Base-by-base conservation (phyloP, 73 alveolate genomes). In the Paraurostyla sp. region DNA sequence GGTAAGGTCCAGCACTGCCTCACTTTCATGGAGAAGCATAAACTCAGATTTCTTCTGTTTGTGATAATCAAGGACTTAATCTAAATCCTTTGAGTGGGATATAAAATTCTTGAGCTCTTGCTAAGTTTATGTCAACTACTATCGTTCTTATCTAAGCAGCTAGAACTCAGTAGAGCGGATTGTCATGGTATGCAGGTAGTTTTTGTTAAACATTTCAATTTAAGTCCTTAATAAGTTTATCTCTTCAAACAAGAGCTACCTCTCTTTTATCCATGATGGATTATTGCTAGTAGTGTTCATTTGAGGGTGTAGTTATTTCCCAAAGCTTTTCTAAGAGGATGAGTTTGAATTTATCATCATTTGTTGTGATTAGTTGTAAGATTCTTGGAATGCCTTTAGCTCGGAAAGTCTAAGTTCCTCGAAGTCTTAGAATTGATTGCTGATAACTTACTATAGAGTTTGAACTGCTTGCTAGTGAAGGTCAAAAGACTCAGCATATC, bases 401-500 rank as follows among this genome's bases (percentile, higher is more conserved):
- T 65, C 82, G 4, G 42, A 16, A 22, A 65, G 46, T 40, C 82
- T 65, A 0, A 65, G 38, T 15, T 65, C 41, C 32, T 65, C 82
- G 41, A 65, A 65, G 18, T 65, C 82, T 30, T 38, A 33, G 58
- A 65, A 65, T 38, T 65, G 41, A 65, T 65, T 65, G 25, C 82
- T 65, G 38, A 65, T 65, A 15, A 65, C 16, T 22, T 65, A 40
- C 36, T 65, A 38, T 0, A 65, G 36, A 4, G 82, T 65, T 38
- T 65, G 23, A 38, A 65, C 41, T 7, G 82, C 82, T 38, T 65
- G 6, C 46, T 65, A 30, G 25, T 65, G 82, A 56, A 65, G 35
- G 13, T 65, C 82, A 65, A 65, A 65, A 11, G 82, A 65, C 25
- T 65, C 56, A 15, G 60, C 82, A 65, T 38, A 65, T 65, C 41